Base-by-base conservation (phyloP, 2,329 filamentous ascomycete species). In the Ceratocystiopsis minuta region DNA sequence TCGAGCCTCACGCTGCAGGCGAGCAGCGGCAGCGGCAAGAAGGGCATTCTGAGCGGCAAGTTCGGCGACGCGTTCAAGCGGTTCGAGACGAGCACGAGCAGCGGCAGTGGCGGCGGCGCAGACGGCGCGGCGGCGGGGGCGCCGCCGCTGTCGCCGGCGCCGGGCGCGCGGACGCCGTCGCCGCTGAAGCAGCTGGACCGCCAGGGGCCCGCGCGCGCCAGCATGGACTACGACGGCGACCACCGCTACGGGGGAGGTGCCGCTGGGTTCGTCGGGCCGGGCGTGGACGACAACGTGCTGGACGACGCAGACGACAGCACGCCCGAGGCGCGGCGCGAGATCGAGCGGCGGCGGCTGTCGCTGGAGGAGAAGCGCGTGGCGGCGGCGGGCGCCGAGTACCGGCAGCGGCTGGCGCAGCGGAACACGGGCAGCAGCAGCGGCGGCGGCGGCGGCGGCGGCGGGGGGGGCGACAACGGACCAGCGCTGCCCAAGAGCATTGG, bases 11-110 rank as follows among this genome's bases (percentile, higher is more conserved):
- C 80, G 42, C 24, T 28, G 24, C 24, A 28, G 6, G 24, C 6
- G 24, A 28, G 24, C 24, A 28, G 24, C 24, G 60, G 84, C 16
- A 75, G 80, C 7, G 76, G 75, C 34, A 81, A 80, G 20, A 93
- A 90, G 58, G 83, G 75, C 44, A 75, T 93, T 34, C 66, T 95
- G n/a, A 79, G 78, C 6, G 83, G 86, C 18, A 85, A 80, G 51
- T 95, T 96, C 56, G 85, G 87, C 1, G 87, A 95, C 52, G 87
- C 88, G 3, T 95, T 96, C 62, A 85, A 88, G 54, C 73, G 81
- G 6, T 96, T 96, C 51, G 90, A 98, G 57, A 42, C 40, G 4
- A 17, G 18, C 32, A 68, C 65, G 18, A 70, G 65, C 45, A 59
- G 53, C 52, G 17, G 38, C 48, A 49, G 13, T 53, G 20, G n/a